Conservation (phyloP, 768 basidiomycete genomes). For the Boletus insuetus region DNA sequence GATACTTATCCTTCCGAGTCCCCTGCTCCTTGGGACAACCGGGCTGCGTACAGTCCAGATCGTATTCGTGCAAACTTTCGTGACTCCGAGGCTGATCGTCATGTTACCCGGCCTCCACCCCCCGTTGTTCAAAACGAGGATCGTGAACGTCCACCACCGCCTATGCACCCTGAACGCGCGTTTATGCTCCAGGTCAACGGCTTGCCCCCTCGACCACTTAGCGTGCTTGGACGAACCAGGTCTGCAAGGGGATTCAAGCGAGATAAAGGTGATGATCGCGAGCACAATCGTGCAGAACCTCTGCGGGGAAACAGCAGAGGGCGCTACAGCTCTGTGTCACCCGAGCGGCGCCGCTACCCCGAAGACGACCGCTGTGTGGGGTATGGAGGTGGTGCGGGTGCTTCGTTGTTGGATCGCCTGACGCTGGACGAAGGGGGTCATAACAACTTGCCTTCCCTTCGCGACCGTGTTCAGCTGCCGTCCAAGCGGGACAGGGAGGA, state of each 20-base stretch:
- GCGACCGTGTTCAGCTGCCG: constrained; percentile 39
- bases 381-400: constrained; percentile 18
- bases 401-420: constrained; percentile 40
- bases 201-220: constrained; percentile 28
- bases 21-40: constrained; percentile 8
- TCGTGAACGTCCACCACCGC: constrained; percentile 9
- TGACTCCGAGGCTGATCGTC: constrained; percentile 5
- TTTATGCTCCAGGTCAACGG: constrained; percentile 28
- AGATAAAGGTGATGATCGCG: constrained; percentile 18
- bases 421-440: constrained; percentile 20
- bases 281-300: constrained; percentile 21
- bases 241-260: constrained; percentile 20
- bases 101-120: not conserved
- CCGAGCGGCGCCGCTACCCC: constrained; percentile 17
- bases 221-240: constrained; percentile 10
- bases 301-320: constrained; percentile 11
- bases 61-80: constrained; percentile 8
- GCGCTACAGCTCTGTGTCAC: constrained; percentile 9
- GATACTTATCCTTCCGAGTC: constrained; percentile 9
- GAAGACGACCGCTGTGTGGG: constrained; percentile 8
- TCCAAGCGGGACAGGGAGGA: constrained; percentile 34
- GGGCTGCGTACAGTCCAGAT: constrained; percentile 6
- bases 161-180: constrained; percentile 33
- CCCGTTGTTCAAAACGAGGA: constrained; percentile 4
- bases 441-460: constrained; percentile 25